Evolutionary conservation across 176 grass and related monocot species (phyloP), one percentile per base, ranked within the genome.

Genomic region (Lolium multiflorum): DNA sequence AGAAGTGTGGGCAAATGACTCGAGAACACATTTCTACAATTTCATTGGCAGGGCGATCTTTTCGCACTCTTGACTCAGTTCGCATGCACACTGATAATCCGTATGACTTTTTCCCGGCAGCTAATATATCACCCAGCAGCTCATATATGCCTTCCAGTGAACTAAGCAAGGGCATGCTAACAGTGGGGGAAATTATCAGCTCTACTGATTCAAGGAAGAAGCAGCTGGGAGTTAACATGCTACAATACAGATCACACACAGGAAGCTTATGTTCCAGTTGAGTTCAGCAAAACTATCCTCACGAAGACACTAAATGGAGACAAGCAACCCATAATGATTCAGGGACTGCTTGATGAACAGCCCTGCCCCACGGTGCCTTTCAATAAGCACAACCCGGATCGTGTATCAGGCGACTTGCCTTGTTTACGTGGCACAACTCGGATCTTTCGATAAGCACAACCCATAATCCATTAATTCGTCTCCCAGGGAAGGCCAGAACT

Each of bases 1-100:
- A 71, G 13, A 76, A 91, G 11, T n/a, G n/a, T n/a, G n/a, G n/a
- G n/a, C 46, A 74, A 49, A 49, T 8, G 24, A 50, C 58, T 71
- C 6, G 11, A 5, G 18, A 22, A 49, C 9, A 43, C 9, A 22
- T 11, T 55, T 44, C 6, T 82, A 14, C 4, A 47, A 25, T 74
- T 72, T 28, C 9, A 81, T 47, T 6, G 20, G 20, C 10, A n/a
- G 3, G 16, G 14, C 39, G 28, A 59, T 74, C 39, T 28, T 35
- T 64, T 49, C 22, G 12, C 37, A 61, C n/a, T 16, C 35, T 60
- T 44, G 55, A 39, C 55, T 79, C 37, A 16, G 76, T 44, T 41
- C 20, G 9, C 11, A 44, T 7, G 13, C 39, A 25, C 38, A 44
- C 49, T 7, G 7, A 22, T 5, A 77, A 35, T 77, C 51, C 5